Base-by-base conservation (phyloP, 257 asterid genomes). In the Gentiana macrophylla region DNA sequence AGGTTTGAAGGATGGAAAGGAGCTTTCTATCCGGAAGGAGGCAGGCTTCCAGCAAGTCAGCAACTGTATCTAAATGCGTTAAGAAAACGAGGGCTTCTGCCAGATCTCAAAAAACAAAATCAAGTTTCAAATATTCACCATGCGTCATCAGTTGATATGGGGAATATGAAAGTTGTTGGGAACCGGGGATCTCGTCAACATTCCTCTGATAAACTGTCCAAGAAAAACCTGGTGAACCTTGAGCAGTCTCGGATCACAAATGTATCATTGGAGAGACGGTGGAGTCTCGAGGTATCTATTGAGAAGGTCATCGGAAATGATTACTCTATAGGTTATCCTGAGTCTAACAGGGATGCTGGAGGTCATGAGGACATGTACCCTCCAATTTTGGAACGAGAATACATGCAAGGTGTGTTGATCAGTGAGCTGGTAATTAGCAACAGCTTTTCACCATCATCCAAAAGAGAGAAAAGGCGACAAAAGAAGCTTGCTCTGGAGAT, bases 371-470 rank as follows among this genome's bases (percentile, higher is more conserved):
- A 80, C 50, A 52, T 50, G 65, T 70, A 72, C 66, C 33, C 78
- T 70, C 91, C 90, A 12, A 79, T 86, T 47, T 59, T 90, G 66
- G 96, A 90, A 78, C 74, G 96, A 60, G 97, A 90, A 74, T 90
- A 90, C 74, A 84, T 86, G 94, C 94, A 86, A 77, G 97, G 97
- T 63, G 86, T 90, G 52, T 67, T 90, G 61, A 90, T 90, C 48
- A 90, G 85, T 60, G 96, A 90, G 76, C 72, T 84, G 35, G 80
- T 90, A 10, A 72, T 84, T n/a, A 80, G 63, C 67, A 60, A 80
- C 73, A 74, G 81, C 1, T 86, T 89, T 79, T 89, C 95, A 6
- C 84, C 88, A 43, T 71, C 84, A 46, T 82, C 86, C 1, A 79
- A 72, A 73, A 90, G 86, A 60, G 71, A 81, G 32, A 80, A 69